Percentiles rank a stretch among this genome's conserved stretches.
Evolutionary conservation across 1,284 basidiomycete species (phyloP).

Genomic region (Tilletia indica): DNA sequence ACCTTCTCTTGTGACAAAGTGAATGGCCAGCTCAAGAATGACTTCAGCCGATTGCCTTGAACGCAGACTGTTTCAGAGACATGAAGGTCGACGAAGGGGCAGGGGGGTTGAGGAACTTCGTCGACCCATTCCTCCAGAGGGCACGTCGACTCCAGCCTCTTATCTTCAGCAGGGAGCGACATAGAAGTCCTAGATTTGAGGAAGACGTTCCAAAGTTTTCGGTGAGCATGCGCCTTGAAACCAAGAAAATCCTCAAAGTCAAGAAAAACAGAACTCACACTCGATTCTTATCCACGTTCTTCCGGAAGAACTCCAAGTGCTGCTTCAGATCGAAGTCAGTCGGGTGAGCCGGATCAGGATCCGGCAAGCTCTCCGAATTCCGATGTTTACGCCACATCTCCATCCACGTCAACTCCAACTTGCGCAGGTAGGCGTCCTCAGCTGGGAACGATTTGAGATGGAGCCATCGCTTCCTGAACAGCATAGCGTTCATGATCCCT

Average conservation of each 20-base stretch:
- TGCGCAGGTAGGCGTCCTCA: conserved; percentile 10
- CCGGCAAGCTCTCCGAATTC: not conserved
- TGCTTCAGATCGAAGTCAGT: not conserved
- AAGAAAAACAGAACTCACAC: not conserved
- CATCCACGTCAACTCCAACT: conserved; percentile 10
- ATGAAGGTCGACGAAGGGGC: not conserved
- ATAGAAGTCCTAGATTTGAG: not conserved
- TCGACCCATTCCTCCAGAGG: conserved; percentile 12
- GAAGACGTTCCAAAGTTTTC: too few relatives aligned
- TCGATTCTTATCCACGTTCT: conserved; percentile 10
- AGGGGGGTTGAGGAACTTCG: not conserved
- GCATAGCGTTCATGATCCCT: not conserved
- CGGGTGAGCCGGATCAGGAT: conserved; percentile 8
- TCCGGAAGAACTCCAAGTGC: not conserved
- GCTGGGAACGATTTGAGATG: conserved; percentile 13
- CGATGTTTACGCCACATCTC: not conserved
- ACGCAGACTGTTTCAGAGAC: not conserved
- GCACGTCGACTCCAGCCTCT: not conserved
- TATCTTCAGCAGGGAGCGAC: not conserved
- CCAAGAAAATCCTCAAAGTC: not conserved
- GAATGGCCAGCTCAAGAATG: not conserved
- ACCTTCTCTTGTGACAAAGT: not conserved
- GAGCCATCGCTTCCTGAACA: conserved; percentile 1
- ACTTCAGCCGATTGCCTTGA: conserved; percentile 1
- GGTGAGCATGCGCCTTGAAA: too few relatives aligned